Evolutionary conservation across 805 yeast species (phyloP).

Genomic region (Wickerhamomyces chambardii): DNA sequence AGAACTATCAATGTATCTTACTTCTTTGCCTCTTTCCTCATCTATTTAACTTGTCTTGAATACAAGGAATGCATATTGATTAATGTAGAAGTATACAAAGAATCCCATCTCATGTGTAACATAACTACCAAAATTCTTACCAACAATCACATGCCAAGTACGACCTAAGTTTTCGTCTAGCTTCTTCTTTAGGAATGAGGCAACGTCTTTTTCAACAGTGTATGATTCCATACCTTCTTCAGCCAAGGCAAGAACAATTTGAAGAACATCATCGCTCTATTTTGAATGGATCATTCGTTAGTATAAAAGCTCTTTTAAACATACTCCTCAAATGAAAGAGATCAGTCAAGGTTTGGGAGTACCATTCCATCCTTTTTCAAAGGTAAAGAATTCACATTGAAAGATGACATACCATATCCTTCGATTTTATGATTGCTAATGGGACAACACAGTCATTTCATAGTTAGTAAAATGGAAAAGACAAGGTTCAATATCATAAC

Average conservation of each 20-base stretch:
- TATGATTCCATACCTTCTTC: constrained; percentile 32
- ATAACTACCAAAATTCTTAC: constrained; percentile 70
- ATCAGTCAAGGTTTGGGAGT: background rate
- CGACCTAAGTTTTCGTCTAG: constrained; percentile 57
- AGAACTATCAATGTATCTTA: too few species aligned
- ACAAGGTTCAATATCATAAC: too few species aligned
- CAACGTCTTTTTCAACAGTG: constrained; percentile 51
- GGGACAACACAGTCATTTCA: too few species aligned
- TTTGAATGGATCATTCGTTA: too few species aligned
- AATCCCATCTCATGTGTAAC: constrained; percentile 73
- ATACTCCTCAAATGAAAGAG: constrained; percentile 16
- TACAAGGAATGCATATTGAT: constrained; percentile 54
- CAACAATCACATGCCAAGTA: constrained; percentile 79
- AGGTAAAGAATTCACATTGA: background rate
- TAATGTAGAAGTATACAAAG: constrained; percentile 66
- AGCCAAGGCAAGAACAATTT: constrained; percentile 37
- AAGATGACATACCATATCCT: constrained; percentile 20
- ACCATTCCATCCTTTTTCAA: background rate
- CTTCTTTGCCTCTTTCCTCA: too few species aligned
- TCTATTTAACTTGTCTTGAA: constrained; percentile 51
- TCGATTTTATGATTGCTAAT: too few species aligned
- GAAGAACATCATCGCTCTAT: constrained; percentile 36
- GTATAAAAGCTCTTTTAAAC: too few species aligned
- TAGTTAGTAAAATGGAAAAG: too few species aligned
- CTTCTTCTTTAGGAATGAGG: constrained; percentile 53